Evolutionary conservation across 129 eudicot species (phyloP), one percentile per base, ranked within the genome.

Genomic region (Gnaphalium uliginosum): DNA sequence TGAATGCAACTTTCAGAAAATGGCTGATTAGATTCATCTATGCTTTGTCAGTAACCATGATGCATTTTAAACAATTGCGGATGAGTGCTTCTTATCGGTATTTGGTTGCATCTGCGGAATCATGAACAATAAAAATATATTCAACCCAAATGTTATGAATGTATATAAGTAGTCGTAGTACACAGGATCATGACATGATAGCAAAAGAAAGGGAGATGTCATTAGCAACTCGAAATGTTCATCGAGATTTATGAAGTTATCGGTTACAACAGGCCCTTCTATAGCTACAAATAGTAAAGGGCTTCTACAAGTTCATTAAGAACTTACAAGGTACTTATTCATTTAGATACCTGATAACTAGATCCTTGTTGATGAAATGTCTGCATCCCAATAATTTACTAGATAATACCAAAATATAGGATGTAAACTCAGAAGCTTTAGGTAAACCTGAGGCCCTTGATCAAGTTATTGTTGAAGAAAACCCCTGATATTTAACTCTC

Each of bases 201-300:
- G 4, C 1, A 2, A 74, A 25, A 29, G 15, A 65, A 23, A 48
- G 25, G 19, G 18, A 64, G 9, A 10, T 65, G 10, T 75, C 62
- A 65, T 30, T 27, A 62, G 58, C 18, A 17, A 65, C 50, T 23
- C 53, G 33, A 64, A 64, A 15, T n/a, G 69, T 56, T 79, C 61
- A 37, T 77, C 30, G 61, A 68, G 69, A 26, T 57, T 30, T 37
- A 35, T 63, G 53, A 63, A 71, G 82, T 78, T 71, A 32, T 63
- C 41, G 1, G 60, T 53, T 64, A 75, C 65, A 64, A 75, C 17
- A 75, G 50, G 54, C 51, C 51, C 54, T 64, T 75, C 32, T 30
- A 48, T 48, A 21, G 51, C 72, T 48, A 65, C 72, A 62, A 46
- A 63, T 48, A 62, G 50, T 29, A 17, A 26, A 27, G 57, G 5